phyloP scores from a whole-genome alignment of 164 flowering plant species.

The Annona squamosa region DNA sequence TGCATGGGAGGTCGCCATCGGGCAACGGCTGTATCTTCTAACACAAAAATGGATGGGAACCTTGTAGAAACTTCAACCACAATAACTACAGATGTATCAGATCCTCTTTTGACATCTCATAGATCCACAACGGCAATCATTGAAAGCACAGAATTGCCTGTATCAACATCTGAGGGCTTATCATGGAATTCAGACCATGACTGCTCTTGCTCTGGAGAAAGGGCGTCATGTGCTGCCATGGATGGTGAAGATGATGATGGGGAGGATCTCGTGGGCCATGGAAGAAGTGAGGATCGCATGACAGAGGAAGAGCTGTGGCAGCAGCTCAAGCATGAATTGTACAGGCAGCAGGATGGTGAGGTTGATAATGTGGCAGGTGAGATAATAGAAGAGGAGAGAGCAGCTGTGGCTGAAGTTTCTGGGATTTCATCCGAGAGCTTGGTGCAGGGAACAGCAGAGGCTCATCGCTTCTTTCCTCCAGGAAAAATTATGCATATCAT shows the following conservation, averaged over 20 bases:
- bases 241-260: slow-evolving; percentile 24
- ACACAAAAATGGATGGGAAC: slow-evolving; percentile 23
- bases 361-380: slow-evolving; percentile 46
- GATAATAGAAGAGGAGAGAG: slow-evolving; percentile 74
- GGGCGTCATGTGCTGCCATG: slow-evolving; percentile 8
- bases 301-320: slow-evolving; percentile 90
- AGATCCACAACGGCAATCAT: slow-evolving; percentile 11
- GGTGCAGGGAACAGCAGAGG: slow-evolving; percentile 54
- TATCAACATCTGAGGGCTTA: slow-evolving; percentile 31
- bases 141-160: slow-evolving; percentile 31
- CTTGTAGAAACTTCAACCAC: slow-evolving; percentile 22
- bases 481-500: slow-evolving; percentile 92
- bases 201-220: slow-evolving; percentile 29
- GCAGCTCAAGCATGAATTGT: slow-evolving; percentile 77
- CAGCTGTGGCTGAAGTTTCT: slow-evolving; percentile 55
- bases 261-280: slow-evolving; percentile 34
- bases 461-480: slow-evolving; percentile 78
- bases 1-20: slow-evolving; percentile 93
- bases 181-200: slow-evolving; percentile 44
- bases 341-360: slow-evolving; percentile 28
- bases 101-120: slow-evolving; percentile 34
- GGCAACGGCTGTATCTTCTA: slow-evolving; percentile 22
- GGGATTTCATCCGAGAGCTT: slow-evolving; percentile 36
- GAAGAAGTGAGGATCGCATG: slow-evolving; percentile 49
- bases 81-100: slow-evolving; percentile 26